Percentiles rank a stretch among this genome's conserved stretches.
Evolutionary conservation across 352 stramenopile genomes (phyloP).

Genomic region (Globisporangium viniferum): DNA sequence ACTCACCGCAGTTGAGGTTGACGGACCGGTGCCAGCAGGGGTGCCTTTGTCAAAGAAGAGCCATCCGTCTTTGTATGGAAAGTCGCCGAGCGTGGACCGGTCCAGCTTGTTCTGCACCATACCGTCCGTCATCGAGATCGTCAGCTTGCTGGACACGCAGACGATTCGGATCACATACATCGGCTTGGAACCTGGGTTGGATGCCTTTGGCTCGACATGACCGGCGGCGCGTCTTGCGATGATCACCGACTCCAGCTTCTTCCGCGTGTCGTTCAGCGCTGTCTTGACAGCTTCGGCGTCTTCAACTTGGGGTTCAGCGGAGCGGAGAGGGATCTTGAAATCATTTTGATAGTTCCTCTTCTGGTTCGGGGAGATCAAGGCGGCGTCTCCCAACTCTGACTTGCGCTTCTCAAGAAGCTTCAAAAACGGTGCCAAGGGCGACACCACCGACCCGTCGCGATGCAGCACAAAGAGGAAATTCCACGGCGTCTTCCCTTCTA

Average conservation of each 20-base stretch:
- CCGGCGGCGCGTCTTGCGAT: neutral
- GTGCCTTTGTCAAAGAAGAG: slow-evolving; percentile 4
- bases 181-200: neutral
- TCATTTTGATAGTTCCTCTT: neutral
- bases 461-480: slow-evolving; percentile 15
- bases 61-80: slow-evolving; percentile 16
- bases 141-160: slow-evolving; percentile 4
- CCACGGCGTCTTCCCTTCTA: neutral
- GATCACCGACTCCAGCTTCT: neutral
- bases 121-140: slow-evolving; percentile 4
- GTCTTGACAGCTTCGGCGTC: neutral
- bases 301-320: neutral
- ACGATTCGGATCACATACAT: slow-evolving; percentile 11
- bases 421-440: slow-evolving; percentile 8
- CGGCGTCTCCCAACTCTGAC: neutral
- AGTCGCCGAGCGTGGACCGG: neutral
- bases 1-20: neutral
- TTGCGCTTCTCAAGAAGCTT: neutral
- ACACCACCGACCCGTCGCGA: neutral
- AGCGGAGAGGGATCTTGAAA: neutral
- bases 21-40: neutral
- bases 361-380: neutral
- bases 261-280: neutral
- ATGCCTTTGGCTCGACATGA: neutral
- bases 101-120: slow-evolving; percentile 12